A percentile compares a stretch with the other conserved stretches of the same genome.
Evolutionary conservation across 257 asterid species (phyloP).

Genomic region (Eustoma russellianum): DNA sequence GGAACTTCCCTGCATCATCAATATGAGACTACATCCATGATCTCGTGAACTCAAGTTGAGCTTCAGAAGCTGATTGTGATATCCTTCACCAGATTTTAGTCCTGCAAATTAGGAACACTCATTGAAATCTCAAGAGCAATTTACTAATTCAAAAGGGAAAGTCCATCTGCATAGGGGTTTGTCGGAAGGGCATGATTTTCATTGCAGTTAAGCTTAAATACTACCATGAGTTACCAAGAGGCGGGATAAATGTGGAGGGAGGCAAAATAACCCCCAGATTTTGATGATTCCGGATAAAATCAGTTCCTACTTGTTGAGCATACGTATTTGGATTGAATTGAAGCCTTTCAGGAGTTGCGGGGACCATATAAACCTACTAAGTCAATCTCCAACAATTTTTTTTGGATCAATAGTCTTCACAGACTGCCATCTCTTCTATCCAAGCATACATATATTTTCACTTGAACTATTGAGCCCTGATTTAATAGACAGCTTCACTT

Average conservation of each 20-base stretch:
- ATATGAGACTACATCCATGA: constrained; percentile 91
- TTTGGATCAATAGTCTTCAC: constrained; percentile 81
- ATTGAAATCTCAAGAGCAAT: background rate
- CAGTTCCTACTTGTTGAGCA: constrained; percentile 88
- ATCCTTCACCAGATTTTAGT: constrained; percentile 37
- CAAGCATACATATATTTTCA: constrained; percentile 36
- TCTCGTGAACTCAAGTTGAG: constrained; percentile 63
- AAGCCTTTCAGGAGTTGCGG: constrained; percentile 64
- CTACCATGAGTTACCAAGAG: constrained; percentile 46
- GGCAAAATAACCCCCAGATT: constrained; percentile 89
- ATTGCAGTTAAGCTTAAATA: too few species aligned
- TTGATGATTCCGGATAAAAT: constrained; percentile 88
- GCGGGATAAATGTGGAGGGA: constrained; percentile 90
- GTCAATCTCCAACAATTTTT: constrained; percentile 82
- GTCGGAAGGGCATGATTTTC: too few species aligned
- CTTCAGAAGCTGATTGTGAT: constrained; percentile 51
- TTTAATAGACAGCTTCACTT: background rate
- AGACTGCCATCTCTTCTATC: constrained; percentile 84
- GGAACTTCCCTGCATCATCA: constrained; percentile 61
- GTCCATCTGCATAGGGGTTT: too few species aligned
- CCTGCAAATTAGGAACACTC: background rate
- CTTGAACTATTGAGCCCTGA: background rate
- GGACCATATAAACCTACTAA: constrained; percentile 86
- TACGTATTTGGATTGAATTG: constrained; percentile 67
- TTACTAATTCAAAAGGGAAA: too few species aligned